Percentiles rank a stretch among this genome's conserved stretches.
phyloP scores from a whole-genome alignment of 73 alveolate genomes.

The Paramecium biaurelia region DNA sequence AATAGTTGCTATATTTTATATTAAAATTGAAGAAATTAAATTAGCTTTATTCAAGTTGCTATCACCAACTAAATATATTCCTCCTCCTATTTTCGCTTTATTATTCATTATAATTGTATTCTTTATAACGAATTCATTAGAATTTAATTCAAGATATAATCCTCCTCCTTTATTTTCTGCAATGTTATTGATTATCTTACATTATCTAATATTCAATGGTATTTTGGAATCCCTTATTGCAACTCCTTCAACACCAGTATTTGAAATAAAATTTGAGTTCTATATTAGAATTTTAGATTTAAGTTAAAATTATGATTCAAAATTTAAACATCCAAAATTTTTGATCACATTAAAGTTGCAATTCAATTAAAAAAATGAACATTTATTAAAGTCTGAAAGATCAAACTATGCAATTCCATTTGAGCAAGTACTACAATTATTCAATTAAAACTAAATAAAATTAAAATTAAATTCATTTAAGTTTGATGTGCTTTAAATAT shows the following conservation, averaged over 20 bases:
- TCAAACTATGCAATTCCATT: not conserved
- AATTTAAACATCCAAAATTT: not conserved
- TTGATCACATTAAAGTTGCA: not conserved
- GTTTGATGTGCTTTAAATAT: not conserved
- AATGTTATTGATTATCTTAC: not conserved
- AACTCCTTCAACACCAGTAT: not conserved
- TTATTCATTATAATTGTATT: no score
- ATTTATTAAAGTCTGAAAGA: not conserved
- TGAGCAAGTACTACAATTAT: not conserved
- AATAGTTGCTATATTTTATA: not conserved
- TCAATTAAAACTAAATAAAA: not conserved
- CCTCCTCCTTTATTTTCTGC: not conserved
- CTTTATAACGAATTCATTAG: no score
- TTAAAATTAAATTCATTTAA: no score
- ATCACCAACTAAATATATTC: not conserved
- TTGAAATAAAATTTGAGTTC: not conserved
- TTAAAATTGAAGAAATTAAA: not conserved
- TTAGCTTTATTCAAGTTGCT: not conserved
- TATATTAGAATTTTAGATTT: no score
- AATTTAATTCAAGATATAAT: not conserved
- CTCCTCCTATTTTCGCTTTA: not conserved
- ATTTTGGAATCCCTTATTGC: not conserved
- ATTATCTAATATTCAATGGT: not conserved
- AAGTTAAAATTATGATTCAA: no score
- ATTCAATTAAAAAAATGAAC: not conserved